These are phyloP conservation scores for Mycogone perniciosa DNA, from an alignment of 2,329 filamentous ascomycete species.

Conservation along the genomic window DNA sequence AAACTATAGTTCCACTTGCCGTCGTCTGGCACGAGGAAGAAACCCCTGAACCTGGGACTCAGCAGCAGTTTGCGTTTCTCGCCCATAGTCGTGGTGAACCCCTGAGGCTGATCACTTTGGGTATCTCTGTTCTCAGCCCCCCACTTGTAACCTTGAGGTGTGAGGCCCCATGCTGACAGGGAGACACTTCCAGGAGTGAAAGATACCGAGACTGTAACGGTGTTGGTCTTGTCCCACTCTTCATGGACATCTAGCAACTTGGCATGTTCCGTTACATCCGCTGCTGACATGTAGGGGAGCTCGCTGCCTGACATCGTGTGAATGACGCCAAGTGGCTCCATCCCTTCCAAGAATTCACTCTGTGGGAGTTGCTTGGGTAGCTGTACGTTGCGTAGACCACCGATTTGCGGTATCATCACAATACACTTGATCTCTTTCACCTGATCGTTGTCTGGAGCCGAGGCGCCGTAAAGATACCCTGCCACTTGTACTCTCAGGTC, in stretches of 20 bases:
- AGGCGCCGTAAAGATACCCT: slow-evolving; percentile 89
- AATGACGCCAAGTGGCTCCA: slow-evolving; percentile 91
- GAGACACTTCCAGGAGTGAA: slow-evolving; percentile 97
- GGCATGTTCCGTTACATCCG: slow-evolving; percentile 90
- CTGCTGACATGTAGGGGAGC: slow-evolving; percentile 90
- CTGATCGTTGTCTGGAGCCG: slow-evolving; percentile 88
- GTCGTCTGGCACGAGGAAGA: slow-evolving; percentile 90
- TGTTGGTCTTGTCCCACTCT: slow-evolving; percentile 67
- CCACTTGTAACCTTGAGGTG: slow-evolving; percentile 91
- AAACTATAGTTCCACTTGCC: slow-evolving; percentile 97
- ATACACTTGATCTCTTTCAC: slow-evolving; percentile 97
- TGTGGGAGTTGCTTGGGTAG: slow-evolving; percentile 84
- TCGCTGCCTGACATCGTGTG: slow-evolving; percentile 95
- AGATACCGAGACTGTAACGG: slow-evolving; percentile 87
- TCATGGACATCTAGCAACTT: slow-evolving; percentile 77
- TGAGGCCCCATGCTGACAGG: slow-evolving; percentile 86
- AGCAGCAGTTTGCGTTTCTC: slow-evolving; percentile 92
- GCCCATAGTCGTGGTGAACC: slow-evolving; percentile 87
- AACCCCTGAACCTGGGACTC: slow-evolving; percentile 88
- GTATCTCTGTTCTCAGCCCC: slow-evolving; percentile 92
- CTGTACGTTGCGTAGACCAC: slow-evolving; percentile 85
- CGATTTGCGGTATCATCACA: slow-evolving; percentile 95
- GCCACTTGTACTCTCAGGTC: slow-evolving; percentile 95
- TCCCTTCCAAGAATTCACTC: slow-evolving; percentile 77
- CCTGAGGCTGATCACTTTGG: slow-evolving; percentile 85